These are phyloP conservation scores for Fusarium bulbicola DNA, from an alignment of 2,329 filamentous ascomycete genomes.

Conservation along the genomic window DNA sequence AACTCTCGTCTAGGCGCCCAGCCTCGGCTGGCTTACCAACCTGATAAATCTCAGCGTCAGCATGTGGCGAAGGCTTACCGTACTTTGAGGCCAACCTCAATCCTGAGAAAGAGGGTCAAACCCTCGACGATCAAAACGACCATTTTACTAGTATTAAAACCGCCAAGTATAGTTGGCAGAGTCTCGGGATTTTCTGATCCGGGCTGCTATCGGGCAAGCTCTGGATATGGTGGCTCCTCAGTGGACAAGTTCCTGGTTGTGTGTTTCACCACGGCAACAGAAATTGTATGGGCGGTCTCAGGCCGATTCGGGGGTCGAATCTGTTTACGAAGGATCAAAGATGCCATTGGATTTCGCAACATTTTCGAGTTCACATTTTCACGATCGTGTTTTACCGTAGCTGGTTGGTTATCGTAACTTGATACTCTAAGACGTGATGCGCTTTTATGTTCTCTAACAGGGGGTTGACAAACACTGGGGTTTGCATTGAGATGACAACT, in stretches of 20 bases:
- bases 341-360: slow-evolving; percentile 22
- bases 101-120: slow-evolving; percentile 27
- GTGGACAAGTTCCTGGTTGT: slow-evolving; percentile 12
- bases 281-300: slow-evolving; percentile 19
- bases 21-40: slow-evolving; percentile 11
- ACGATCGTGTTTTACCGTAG: not conserved
- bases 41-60: slow-evolving; percentile 23
- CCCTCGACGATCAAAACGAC: slow-evolving; percentile 13
- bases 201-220: slow-evolving; percentile 24
- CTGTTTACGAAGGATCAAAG: slow-evolving; percentile 1
- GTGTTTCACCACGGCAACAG: slow-evolving; percentile 36
- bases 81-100: slow-evolving; percentile 25
- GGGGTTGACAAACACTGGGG: slow-evolving; percentile 2
- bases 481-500: slow-evolving; percentile 15
- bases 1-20: slow-evolving; percentile 26
- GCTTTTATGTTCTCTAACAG: not conserved
- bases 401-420: not conserved
- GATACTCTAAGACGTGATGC: not conserved
- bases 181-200: slow-evolving; percentile 17
- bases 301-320: slow-evolving; percentile 6
- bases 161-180: slow-evolving; percentile 15
- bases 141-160: slow-evolving; percentile 15
- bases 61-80: slow-evolving; percentile 13
- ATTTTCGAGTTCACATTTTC: not conserved
- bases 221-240: slow-evolving; percentile 17